phyloP scores from a whole-genome alignment of 2,329 filamentous ascomycete genomes.

The Fusarium guadeloupense region DNA sequence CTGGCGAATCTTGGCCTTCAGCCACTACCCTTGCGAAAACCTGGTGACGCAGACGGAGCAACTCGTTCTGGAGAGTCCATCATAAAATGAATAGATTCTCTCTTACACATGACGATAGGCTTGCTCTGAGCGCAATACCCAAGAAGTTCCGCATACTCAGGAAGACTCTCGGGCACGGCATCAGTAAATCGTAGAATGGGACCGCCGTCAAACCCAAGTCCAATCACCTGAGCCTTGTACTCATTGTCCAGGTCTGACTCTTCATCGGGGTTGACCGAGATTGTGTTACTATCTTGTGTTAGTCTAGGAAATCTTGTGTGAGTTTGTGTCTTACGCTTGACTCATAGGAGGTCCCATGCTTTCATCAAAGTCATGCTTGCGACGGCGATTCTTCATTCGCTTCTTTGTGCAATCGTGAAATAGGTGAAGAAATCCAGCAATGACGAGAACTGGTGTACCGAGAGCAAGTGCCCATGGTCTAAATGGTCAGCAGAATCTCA shows the following conservation, averaged over 20 bases:
- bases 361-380: slow-evolving; percentile 38
- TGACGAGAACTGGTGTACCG: slow-evolving; percentile 68
- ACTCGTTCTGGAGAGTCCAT: slow-evolving; percentile 28
- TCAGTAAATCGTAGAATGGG: slow-evolving; percentile 57
- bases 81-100: slow-evolving; percentile 48
- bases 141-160: slow-evolving; percentile 49
- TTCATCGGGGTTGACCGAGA: slow-evolving; percentile 47
- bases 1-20: not conserved
- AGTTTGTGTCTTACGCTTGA: slow-evolving; percentile 51
- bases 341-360: slow-evolving; percentile 51
- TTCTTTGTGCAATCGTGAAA: slow-evolving; percentile 54
- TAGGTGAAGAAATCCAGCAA: slow-evolving; percentile 62
- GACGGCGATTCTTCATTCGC: slow-evolving; percentile 47
- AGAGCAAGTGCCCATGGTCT: slow-evolving; percentile 67
- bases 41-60: slow-evolving; percentile 9
- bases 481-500: slow-evolving; percentile 1
- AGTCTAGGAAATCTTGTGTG: slow-evolving; percentile 1
- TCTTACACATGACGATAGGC: slow-evolving; percentile 53
- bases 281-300: slow-evolving; percentile 48
- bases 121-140: slow-evolving; percentile 48
- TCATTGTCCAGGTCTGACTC: slow-evolving; percentile 48
- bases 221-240: slow-evolving; percentile 51
- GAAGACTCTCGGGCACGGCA: slow-evolving; percentile 45
- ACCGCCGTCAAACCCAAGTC: slow-evolving; percentile 56
- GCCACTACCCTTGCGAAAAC: slow-evolving; percentile 15